Percentiles rank a stretch among this genome's conserved stretches.
Evolutionary conservation across 169 alveolate species (phyloP).

Genomic region (Eimeria falciformis): DNA sequence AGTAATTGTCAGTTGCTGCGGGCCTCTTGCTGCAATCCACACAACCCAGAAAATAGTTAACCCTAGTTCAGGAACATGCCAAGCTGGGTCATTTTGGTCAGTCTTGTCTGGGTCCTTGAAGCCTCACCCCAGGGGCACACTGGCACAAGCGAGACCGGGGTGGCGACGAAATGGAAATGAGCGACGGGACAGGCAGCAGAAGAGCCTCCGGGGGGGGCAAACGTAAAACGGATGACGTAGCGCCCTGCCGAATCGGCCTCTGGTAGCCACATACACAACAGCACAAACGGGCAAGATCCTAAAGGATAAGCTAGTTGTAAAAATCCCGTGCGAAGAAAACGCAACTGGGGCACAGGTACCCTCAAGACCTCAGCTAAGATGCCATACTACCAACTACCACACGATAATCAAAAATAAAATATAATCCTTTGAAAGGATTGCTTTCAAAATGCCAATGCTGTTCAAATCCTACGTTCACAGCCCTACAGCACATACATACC

Average conservation of each 20-base stretch:
- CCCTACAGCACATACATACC: conserved; percentile 4
- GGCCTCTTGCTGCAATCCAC: conserved; percentile 42
- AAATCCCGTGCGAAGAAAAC: too few species aligned
- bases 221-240: conserved; percentile 20
- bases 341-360: too few species aligned
- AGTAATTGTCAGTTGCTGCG: not conserved
- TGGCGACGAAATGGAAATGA: conserved; percentile 60
- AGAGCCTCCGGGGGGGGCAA: conserved; percentile 1
- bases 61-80: not conserved
- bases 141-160: conserved; percentile 36
- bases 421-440: too few species aligned
- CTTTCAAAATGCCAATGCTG: too few species aligned
- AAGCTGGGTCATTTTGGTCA: too few species aligned
- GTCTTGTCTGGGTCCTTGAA: not conserved
- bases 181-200: conserved; percentile 58
- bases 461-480: not conserved
- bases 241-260: conserved; percentile 62
- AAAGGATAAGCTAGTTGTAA: not conserved
- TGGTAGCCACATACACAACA: not conserved
- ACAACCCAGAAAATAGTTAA: not conserved
- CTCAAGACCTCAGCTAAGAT: too few species aligned
- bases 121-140: conserved; percentile 73
- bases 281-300: not conserved
- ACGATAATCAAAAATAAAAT: not conserved
- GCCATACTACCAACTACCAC: too few species aligned